Evolutionary conservation across 1,284 basidiomycete genomes (phyloP).

Genomic region (Sporisorium iseilematis-ciliati): DNA sequence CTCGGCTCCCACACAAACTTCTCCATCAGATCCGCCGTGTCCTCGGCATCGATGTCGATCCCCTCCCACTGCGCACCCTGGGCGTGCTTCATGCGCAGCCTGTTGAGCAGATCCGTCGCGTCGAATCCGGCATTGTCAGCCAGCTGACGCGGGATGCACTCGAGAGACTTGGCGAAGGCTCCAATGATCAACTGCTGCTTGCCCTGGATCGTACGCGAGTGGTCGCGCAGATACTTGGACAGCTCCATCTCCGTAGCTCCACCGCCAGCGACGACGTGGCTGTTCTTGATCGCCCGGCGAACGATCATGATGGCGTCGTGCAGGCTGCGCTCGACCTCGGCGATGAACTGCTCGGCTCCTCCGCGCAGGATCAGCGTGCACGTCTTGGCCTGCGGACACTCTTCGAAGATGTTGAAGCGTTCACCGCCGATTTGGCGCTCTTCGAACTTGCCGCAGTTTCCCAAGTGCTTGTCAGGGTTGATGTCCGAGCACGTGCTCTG

Average conservation of each 20-base stretch:
- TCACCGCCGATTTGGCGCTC: slow-evolving; percentile 97
- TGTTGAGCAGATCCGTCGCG: slow-evolving; percentile 96
- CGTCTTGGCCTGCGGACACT: slow-evolving; percentile 94
- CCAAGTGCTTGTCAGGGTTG: slow-evolving; percentile 82
- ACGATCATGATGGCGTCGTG: slow-evolving; percentile 99
- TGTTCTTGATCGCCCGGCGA: slow-evolving; percentile 94
- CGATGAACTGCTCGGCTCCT: slow-evolving; percentile 98
- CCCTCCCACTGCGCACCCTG: slow-evolving; percentile 88
- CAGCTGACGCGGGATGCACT: slow-evolving; percentile 97
- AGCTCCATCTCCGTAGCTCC: slow-evolving; percentile 99
- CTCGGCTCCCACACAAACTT: slow-evolving; percentile 98
- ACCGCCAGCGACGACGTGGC: slow-evolving; percentile 95
- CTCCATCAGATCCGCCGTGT: slow-evolving; percentile 92
- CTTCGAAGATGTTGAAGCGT: slow-evolving; percentile 95
- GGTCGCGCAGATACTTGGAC: slow-evolving; percentile 88
- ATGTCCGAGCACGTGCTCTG: slow-evolving; percentile 98
- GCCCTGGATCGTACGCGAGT: slow-evolving; percentile 92
- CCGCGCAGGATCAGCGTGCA: slow-evolving; percentile 96
- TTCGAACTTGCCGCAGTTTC: slow-evolving; percentile 89
- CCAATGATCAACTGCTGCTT: slow-evolving; percentile 94
- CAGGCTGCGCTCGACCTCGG: slow-evolving; percentile 95
- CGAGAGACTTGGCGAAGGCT: slow-evolving; percentile 96
- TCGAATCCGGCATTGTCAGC: slow-evolving; percentile 98
- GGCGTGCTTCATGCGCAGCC: slow-evolving; percentile 95
- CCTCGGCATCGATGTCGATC: slow-evolving; percentile 91